Conservation (phyloP, 192 early-diverging fungal genomes). For the Coemansia sp. region DNA sequence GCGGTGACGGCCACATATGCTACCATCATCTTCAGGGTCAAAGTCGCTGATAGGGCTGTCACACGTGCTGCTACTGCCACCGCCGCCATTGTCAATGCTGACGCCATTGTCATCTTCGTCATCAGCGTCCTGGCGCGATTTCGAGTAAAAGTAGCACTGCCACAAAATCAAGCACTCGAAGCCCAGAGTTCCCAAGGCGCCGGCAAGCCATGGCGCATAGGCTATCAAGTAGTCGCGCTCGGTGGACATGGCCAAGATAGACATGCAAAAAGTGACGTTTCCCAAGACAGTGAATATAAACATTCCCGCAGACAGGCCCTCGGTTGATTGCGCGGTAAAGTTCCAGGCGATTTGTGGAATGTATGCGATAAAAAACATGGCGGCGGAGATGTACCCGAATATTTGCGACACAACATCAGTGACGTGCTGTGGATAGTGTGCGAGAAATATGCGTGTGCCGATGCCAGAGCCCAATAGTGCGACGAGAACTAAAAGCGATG, state of each 20-base stretch:
- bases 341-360: conserved; percentile 86
- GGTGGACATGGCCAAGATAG: conserved; percentile 42
- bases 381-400: conserved; percentile 72
- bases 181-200: conserved; percentile 49
- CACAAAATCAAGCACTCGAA: conserved; percentile 45
- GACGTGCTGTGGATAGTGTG: conserved; percentile 40
- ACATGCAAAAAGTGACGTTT: conserved; percentile 60
- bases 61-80: conserved; percentile 1
- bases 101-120: neutral
- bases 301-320: conserved; percentile 80
- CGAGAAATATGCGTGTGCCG: conserved; percentile 28
- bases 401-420: conserved; percentile 60
- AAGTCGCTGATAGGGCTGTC: conserved; percentile 14
- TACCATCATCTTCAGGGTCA: conserved; percentile 17
- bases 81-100: conserved; percentile 8
- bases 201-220: conserved; percentile 51
- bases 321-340: conserved; percentile 65
- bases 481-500: conserved; percentile 23
- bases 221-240: conserved; percentile 41
- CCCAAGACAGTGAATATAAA: conserved; percentile 82
- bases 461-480: conserved; percentile 22
- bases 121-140: conserved; percentile 1
- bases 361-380: conserved; percentile 70
- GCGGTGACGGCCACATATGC: conserved; percentile 25
- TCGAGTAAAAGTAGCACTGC: conserved; percentile 52